Evolutionary conservation across 257 asterid genomes (phyloP).

Genomic region (Rhazya stricta): DNA sequence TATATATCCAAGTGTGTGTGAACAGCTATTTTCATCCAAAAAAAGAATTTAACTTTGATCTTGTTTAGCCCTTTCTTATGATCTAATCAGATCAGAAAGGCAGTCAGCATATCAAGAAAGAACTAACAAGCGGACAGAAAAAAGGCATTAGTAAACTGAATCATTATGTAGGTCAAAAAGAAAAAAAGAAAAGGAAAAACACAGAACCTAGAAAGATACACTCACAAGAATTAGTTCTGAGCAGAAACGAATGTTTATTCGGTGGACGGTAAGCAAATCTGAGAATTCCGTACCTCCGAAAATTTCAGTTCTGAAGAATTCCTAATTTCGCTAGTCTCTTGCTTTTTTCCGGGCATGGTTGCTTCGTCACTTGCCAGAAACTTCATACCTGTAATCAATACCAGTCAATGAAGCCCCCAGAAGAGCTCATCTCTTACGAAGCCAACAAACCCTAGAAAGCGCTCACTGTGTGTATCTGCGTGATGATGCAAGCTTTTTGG

Average conservation of each 20-base stretch:
- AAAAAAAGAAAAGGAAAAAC: neutral
- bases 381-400: constrained; percentile 8
- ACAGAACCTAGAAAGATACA: neutral
- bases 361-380: neutral
- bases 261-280: neutral
- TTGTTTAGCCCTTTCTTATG: neutral
- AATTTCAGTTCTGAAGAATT: constrained; percentile 12
- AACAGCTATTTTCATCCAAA: neutral
- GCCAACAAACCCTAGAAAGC: constrained; percentile 15
- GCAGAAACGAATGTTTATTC: neutral
- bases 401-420: neutral
- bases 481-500: constrained; percentile 12
- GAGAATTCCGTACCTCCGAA: constrained; percentile 4
- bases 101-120: neutral
- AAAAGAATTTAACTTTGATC: neutral
- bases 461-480: constrained; percentile 1
- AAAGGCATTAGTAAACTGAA: neutral
- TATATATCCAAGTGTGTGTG: neutral
- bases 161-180: too few species aligned
- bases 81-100: constrained; percentile 1
- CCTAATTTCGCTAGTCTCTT: constrained; percentile 7
- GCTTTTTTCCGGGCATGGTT: constrained; percentile 20
- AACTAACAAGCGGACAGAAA: neutral
- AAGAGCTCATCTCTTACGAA: neutral
- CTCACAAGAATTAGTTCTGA: neutral